phyloP scores from a whole-genome alignment of 139 green algal species.

The Tetratostichococcus sp. region DNA sequence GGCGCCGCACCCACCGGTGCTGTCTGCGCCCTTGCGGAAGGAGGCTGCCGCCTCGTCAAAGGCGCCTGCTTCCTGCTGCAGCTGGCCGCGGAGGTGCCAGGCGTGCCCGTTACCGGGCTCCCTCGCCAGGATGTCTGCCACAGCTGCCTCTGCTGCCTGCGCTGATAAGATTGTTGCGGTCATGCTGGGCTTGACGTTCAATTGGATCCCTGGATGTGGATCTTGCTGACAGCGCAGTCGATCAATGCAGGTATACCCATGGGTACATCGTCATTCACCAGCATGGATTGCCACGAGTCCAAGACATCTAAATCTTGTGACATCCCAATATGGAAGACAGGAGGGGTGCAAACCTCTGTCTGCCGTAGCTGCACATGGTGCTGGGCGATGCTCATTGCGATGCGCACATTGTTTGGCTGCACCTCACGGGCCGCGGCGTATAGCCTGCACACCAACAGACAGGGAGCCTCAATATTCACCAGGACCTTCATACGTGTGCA shows the following conservation, averaged over 20 bases:
- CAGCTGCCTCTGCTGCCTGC: constrained; percentile 22
- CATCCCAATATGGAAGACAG: too few relatives aligned
- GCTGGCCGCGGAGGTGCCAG: constrained; percentile 44
- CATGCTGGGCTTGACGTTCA: too few relatives aligned
- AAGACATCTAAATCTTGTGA: too few relatives aligned
- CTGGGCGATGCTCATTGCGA: constrained; percentile 22
- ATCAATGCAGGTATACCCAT: too few relatives aligned
- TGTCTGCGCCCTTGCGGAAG: constrained; percentile 29
- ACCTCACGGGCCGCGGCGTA: constrained; percentile 8
- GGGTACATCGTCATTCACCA: too few relatives aligned
- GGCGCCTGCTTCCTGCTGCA: constrained; percentile 47
- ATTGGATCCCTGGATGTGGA: too few relatives aligned
- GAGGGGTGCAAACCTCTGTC: not conserved
- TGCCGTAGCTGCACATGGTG: constrained; percentile 18
- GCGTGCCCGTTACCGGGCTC: constrained; percentile 44
- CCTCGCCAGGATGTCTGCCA: constrained; percentile 26
- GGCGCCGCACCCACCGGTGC: too few relatives aligned
- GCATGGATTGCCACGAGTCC: too few relatives aligned
- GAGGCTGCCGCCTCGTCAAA: constrained; percentile 25
- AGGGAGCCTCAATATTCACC: too few relatives aligned
- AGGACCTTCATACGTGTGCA: too few relatives aligned
- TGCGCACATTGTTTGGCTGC: constrained; percentile 24
- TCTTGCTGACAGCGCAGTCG: too few relatives aligned
- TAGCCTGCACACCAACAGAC: not conserved
- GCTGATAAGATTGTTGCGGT: too few relatives aligned